These are phyloP conservation scores for Phytophthora ramorum DNA, from an alignment of 352 stramenopile genomes.

Conservation along the genomic window DNA sequence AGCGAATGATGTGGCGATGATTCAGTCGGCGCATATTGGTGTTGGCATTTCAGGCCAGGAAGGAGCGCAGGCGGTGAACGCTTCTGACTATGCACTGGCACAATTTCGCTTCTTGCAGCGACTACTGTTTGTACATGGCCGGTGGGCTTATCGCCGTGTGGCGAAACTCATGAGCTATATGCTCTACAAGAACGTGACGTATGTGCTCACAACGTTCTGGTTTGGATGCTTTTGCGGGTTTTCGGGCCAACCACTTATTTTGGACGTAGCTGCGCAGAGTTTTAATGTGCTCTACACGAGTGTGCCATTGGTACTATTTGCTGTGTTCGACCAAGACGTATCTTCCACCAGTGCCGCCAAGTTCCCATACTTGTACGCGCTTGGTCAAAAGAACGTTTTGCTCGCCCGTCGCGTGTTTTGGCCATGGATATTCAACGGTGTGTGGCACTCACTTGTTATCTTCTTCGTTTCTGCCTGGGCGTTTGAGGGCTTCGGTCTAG, in stretches of 20 bases:
- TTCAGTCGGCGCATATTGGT: constrained; percentile 92
- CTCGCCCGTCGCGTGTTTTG: constrained; percentile 73
- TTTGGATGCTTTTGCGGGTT: constrained; percentile 85
- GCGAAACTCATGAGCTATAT: constrained; percentile 94
- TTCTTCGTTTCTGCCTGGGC: constrained; percentile 83
- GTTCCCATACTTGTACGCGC: constrained; percentile 70
- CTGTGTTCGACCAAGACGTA: constrained; percentile 82
- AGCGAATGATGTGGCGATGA: constrained; percentile 97
- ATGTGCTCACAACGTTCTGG: constrained; percentile 86
- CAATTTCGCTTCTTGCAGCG: constrained; percentile 95
- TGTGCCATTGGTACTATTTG: constrained; percentile 77
- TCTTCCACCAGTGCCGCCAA: constrained; percentile 69
- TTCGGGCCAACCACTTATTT: constrained; percentile 78
- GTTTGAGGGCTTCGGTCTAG: constrained; percentile 52
- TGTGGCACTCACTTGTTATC: constrained; percentile 85
- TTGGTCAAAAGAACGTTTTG: constrained; percentile 75
- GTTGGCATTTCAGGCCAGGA: constrained; percentile 94
- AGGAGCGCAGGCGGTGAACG: constrained; percentile 93
- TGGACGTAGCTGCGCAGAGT: constrained; percentile 81
- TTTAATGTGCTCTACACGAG: constrained; percentile 89
- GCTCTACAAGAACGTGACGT: constrained; percentile 95
- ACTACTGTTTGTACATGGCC: constrained; percentile 93
- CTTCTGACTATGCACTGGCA: constrained; percentile 93
- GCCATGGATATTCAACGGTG: constrained; percentile 84
- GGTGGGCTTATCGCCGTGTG: constrained; percentile 93